These are phyloP conservation scores for Fistulina hepatica DNA, from an alignment of 1,284 basidiomycete species.

Conservation along the genomic window DNA sequence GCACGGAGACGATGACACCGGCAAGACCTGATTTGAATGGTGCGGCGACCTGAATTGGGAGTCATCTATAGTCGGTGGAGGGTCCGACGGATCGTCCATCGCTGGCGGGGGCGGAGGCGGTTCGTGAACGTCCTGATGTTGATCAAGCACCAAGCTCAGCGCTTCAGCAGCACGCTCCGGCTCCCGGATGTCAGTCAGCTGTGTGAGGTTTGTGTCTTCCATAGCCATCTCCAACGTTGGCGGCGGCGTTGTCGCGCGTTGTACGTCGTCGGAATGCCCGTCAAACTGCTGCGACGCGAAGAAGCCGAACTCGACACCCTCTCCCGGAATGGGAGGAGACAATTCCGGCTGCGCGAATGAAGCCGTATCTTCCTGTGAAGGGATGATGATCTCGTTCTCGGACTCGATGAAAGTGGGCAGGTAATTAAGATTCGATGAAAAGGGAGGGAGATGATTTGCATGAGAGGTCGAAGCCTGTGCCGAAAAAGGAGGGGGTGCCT, in stretches of 20 bases:
- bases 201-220: constrained; percentile 54
- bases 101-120: constrained; percentile 65
- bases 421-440: constrained; percentile 40
- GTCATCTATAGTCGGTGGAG: constrained; percentile 66
- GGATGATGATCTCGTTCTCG: constrained; percentile 56
- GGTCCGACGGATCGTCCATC: constrained; percentile 78
- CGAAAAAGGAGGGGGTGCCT: constrained; percentile 66
- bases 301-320: constrained; percentile 67
- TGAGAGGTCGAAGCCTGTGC: constrained; percentile 48
- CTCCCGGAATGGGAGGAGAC: constrained; percentile 42
- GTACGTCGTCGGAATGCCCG: constrained; percentile 57
- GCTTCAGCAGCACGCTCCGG: constrained; percentile 44
- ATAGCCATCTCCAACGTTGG: constrained; percentile 62
- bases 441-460: constrained; percentile 49
- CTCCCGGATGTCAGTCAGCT: constrained; percentile 46
- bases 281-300: constrained; percentile 59
- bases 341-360: constrained; percentile 25
- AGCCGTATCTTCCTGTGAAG: constrained; percentile 32
- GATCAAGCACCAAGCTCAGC: constrained; percentile 46
- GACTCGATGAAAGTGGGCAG: constrained; percentile 72
- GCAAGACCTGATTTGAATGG: no score
- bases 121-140: constrained; percentile 32
- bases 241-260: constrained; percentile 50
- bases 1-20: constrained; percentile 26
- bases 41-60: constrained; percentile 60